Evolutionary conservation across 2,329 filamentous ascomycete genomes (phyloP), one percentile per base, ranked within the genome.

Genomic region (Magnaporthiopsis incrustans): DNA sequence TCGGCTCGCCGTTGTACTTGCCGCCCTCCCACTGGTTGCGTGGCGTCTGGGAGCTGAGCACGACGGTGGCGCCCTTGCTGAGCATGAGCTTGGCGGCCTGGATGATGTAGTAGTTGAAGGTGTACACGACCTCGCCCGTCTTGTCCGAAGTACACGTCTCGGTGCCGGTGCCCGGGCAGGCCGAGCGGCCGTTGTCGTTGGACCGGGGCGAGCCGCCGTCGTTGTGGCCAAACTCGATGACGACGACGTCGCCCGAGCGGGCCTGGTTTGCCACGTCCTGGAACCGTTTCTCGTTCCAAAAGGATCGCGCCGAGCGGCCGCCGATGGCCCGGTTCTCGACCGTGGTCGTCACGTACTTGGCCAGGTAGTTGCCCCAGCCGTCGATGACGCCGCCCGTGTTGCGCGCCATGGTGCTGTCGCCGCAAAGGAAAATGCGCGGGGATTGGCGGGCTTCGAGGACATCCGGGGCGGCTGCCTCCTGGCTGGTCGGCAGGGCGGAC

Each of bases 201-300:
- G 68, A 77, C 63, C 68, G 70, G 3, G 85, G 77, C 2, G 79
- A 79, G 7, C 86, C 85, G 58, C 86, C 87, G 70, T 90, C 88
- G 72, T 90, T 90, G 77, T 90, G 87, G 0, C 88, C 87, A 70
- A 90, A 89, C 69, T 89, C 86, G 65, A 90, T 88, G 64, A 89
- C 77, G 12, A 89, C 85, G 69, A 84, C 85, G 75, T 89, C 87
- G 65, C 83, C 84, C 4, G 77, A 64, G 68, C 79, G 66, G 18
- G 88, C 75, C 2, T 77, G 68, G 53, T 75, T 72, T 65, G 81
- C 79, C 64, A 89, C 81, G 5, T 79, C 78, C 35, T 77, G 72
- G 76, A 90, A 91, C 18, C 85, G 84, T 11, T 83, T 85, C 74
- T 91, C 88, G 60, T 85, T 81, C 1, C 82, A 87, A 75, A 81